Evolutionary conservation across 768 basidiomycete genomes (phyloP).

Genomic region (Leccinellum luteum): DNA sequence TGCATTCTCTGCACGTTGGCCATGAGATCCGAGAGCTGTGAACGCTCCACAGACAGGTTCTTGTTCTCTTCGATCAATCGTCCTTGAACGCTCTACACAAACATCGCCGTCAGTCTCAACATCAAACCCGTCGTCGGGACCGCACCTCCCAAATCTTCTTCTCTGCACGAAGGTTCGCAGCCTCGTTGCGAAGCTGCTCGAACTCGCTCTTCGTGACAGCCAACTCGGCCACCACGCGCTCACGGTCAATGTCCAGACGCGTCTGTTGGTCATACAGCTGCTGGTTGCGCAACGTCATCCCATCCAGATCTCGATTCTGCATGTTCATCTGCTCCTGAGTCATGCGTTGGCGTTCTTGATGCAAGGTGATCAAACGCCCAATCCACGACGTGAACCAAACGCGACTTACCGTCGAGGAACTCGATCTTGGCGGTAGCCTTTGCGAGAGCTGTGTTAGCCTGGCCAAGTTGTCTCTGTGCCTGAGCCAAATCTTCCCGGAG

Average conservation of each 20-base stretch:
- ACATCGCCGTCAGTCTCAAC: constrained; percentile 6
- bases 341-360: constrained; percentile 65
- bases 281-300: constrained; percentile 63
- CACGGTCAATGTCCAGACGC: constrained; percentile 71
- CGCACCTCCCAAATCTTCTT: constrained; percentile 90
- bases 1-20: constrained; percentile 89
- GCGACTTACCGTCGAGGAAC: constrained; percentile 62
- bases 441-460: constrained; percentile 65
- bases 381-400: neutral
- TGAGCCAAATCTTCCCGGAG: constrained; percentile 66
- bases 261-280: constrained; percentile 73
- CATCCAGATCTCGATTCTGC: constrained; percentile 63
- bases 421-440: constrained; percentile 84
- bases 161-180: constrained; percentile 86
- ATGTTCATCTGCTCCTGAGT: constrained; percentile 64
- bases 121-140: neutral
- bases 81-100: constrained; percentile 63
- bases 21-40: constrained; percentile 85
- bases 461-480: constrained; percentile 67
- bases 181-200: constrained; percentile 82
- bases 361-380: neutral
- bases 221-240: constrained; percentile 66
- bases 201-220: constrained; percentile 54
- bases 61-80: constrained; percentile 87
- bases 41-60: constrained; percentile 72